A percentile compares a stretch with the other conserved stretches of the same genome.
Evolutionary conservation across 1,284 basidiomycete species (phyloP).

Genomic region (Malassezia cuniculi): DNA sequence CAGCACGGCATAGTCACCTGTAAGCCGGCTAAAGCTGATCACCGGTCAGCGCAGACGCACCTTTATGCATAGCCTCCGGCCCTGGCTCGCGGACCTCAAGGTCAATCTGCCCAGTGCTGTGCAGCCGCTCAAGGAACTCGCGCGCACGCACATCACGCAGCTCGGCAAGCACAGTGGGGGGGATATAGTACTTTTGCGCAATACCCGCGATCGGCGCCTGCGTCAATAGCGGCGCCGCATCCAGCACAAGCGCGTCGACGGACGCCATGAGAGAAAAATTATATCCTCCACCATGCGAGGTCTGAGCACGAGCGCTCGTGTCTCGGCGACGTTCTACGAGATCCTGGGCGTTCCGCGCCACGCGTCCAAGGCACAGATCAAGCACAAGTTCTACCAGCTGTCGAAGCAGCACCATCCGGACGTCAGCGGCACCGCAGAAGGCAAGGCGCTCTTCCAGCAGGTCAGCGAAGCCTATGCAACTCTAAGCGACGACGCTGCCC

Average conservation of each 20-base stretch:
- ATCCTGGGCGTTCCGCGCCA: conserved; percentile 20
- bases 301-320: conserved; percentile 10
- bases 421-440: conserved; percentile 32
- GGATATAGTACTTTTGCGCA: conserved; percentile 36
- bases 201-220: conserved; percentile 31
- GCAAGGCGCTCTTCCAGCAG: conserved; percentile 37
- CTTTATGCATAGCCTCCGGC: conserved; percentile 23
- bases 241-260: conserved; percentile 37
- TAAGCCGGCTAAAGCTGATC: conserved; percentile 81
- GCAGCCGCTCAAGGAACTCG: conserved; percentile 34
- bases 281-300: background rate
- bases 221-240: conserved; percentile 40
- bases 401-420: conserved; percentile 42
- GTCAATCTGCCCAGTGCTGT: conserved; percentile 25
- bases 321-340: too few species aligned
- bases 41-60: conserved; percentile 50
- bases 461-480: conserved; percentile 40
- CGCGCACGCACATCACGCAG: conserved; percentile 36
- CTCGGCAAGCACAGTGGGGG: conserved; percentile 36
- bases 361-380: conserved; percentile 39
- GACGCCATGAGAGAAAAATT: conserved; percentile 4
- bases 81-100: conserved; percentile 33
- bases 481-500: conserved; percentile 17
- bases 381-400: conserved; percentile 42
- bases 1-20: conserved; percentile 86